A percentile compares a stretch with the other conserved stretches of the same genome.
These are phyloP conservation scores for Tetracladium maxilliforme DNA, from an alignment of 2,329 filamentous ascomycete species.

Conservation along the genomic window DNA sequence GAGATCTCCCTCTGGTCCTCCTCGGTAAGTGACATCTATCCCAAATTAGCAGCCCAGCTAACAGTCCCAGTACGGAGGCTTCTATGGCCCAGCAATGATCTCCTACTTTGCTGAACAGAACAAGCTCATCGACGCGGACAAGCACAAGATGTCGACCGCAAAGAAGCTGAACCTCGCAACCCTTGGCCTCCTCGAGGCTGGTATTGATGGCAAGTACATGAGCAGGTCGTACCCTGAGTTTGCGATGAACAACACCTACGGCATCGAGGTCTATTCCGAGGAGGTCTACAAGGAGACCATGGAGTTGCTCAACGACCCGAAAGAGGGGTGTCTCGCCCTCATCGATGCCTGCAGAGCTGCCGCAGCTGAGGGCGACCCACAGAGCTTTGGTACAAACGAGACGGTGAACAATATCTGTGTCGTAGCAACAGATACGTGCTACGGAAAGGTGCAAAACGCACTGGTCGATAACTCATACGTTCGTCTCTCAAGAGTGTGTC, in stretches of 20 bases:
- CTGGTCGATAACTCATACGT: no score
- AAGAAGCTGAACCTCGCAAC: conserved; percentile 16
- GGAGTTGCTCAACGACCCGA: no score
- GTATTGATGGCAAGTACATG: conserved; percentile 11
- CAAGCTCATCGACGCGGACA: conserved; percentile 27
- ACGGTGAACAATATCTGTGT: no score
- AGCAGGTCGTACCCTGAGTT: conserved; percentile 15
- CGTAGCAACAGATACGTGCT: no score
- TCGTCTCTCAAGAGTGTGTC: no score
- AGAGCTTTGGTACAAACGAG: no score
- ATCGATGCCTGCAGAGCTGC: no score
- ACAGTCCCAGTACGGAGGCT: conserved; percentile 45
- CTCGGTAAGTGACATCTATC: no score
- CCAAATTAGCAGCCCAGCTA: conserved; percentile 17
- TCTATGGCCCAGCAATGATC: conserved; percentile 40
- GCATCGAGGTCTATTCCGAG: conserved; percentile 10
- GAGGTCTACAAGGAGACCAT: no score
- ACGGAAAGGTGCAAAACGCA: no score
- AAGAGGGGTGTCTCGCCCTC: no score
- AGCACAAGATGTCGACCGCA: conserved; percentile 15
- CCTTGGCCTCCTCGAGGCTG: conserved; percentile 19
- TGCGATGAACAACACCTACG: conserved; percentile 34
- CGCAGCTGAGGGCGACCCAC: no score
- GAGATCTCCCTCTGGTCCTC: conserved; percentile 32
- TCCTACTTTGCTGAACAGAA: conserved; percentile 43